These are phyloP conservation scores for Sporothrix inflata DNA, from an alignment of 2,329 filamentous ascomycete genomes.

Conservation along the genomic window DNA sequence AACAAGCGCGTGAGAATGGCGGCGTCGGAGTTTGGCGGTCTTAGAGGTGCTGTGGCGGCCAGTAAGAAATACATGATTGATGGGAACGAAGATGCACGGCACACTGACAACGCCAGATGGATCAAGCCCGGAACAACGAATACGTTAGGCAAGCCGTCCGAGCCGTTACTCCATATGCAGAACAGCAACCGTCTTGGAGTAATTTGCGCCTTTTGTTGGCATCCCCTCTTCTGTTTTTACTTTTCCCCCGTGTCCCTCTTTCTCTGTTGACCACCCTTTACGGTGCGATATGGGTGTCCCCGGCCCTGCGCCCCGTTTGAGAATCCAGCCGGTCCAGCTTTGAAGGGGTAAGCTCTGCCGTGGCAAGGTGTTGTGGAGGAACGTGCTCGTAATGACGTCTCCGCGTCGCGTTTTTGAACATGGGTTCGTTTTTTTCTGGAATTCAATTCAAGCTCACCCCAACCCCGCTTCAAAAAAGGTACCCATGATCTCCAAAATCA, in stretches of 20 bases:
- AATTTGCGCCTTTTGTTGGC: not conserved
- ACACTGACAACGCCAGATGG: not conserved
- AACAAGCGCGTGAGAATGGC: no score
- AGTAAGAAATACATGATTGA: not conserved
- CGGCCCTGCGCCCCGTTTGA: not conserved
- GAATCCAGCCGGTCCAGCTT: not conserved
- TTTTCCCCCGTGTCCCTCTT: not conserved
- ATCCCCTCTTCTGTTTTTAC: not conserved
- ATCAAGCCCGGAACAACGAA: not conserved
- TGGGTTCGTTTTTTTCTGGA: not conserved
- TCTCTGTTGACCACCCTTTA: not conserved
- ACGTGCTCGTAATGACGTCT: not conserved
- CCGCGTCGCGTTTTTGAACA: not conserved
- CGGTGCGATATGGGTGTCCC: not conserved
- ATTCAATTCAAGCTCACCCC: no score
- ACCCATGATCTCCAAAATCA: slow-evolving; percentile 10
- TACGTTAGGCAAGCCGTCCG: not conserved
- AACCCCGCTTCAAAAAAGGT: not conserved
- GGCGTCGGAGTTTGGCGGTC: no score
- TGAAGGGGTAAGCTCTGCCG: slow-evolving; percentile 20
- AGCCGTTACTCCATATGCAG: not conserved
- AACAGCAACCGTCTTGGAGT: not conserved
- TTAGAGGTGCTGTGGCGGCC: not conserved
- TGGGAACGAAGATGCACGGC: not conserved
- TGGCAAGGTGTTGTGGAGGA: not conserved